Base-by-base conservation (phyloP, 140 eudicot species). In the Senecio squalidus region DNA sequence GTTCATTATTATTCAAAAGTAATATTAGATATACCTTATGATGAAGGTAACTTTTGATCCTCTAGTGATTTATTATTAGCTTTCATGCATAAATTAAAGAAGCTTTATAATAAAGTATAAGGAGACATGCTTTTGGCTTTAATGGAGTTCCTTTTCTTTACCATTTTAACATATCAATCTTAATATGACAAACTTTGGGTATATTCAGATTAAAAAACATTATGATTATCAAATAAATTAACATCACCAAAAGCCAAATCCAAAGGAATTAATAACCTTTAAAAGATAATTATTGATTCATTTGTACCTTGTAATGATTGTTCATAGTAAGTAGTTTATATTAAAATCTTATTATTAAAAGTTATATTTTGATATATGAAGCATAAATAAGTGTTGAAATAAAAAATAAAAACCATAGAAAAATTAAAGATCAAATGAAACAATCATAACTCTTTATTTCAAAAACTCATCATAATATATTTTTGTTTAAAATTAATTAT, bases 11-110 rank as follows among this genome's bases (percentile, higher is more conserved):
- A 54, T 20, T 41, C 2, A 60, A 25, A 41, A 13, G 70, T 52
- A 48, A 41, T 40, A 15, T 45, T 56, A 25, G 73, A 67, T 57
- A 33, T 50, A 45, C 21, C 13, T 68, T 40, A 68, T 68, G 51
- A 23, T 56, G 58, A 33, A 68, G 50, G 38, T 65, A 58, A 11
- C 55, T 58, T 68, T 33, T 10, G 44, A 25, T 33, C 25, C 28
- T 33, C 50, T 41, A 22, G n/a, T 30, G 58, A 15, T 10, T 46
- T 56, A 34, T 28, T 58, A 34, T 30, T 58, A 68, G 65, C 71
- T 71, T 71, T 71, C 66, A 44, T 55, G 57, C n/a, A 48, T 16
- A 71, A 62, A 53, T 71, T 54, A 71, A 71, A 71, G 71, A 71
- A 71, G 76, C 76, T 71, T 71, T 71, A 55, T 54, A 17, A 53